Base-by-base conservation (phyloP, 495 filamentous ascomycete species). In the Hypomontagnella submonticulosa region DNA sequence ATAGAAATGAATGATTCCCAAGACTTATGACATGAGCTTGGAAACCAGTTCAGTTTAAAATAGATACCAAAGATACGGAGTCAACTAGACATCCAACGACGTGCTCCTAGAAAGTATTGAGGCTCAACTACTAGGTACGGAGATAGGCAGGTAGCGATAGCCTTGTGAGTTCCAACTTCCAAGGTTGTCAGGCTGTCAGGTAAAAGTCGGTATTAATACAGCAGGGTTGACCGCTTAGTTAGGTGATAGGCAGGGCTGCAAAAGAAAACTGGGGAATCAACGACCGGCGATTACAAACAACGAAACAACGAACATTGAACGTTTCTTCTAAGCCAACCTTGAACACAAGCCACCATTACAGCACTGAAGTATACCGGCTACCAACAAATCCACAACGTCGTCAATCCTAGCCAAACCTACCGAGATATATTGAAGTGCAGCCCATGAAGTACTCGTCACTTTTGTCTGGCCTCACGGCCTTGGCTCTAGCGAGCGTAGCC, bases 401-500 rank as follows among this genome's bases (percentile, higher is more conserved):
- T 4, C 16, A 12, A 53, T 3, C 23, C 23, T 27, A 2, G 6
- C 23, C 49, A 3, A 13, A 38, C 19, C 8, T 19, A 6, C 15
- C 15, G 16, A 37, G 27, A 5, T 42, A 43, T n/a, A 11, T 13
- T 11, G 15, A 44, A 52, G 19, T 11, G 11, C 10, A 18, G 50
- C 43, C 11, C 18, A 77, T 75, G 73, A 74, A 67, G 42, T 43
- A 59, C 54, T 40, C 69, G 12, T 64, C 65, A 9, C 33, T 73
- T 20, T 32, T 76, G 20, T 69, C 71, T 3, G 67, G 75, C 49
- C 66, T 80, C 30, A 57, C 77, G 19, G 71, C 71, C 44, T 71
- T 74, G 1, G 63, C 67, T 10, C 48, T 73, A n/a, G 64, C 69
- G 42, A 58, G 61, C 53, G 6, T 69, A 44, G 68, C 68, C 59